Evolutionary conservation across 1,284 basidiomycete genomes (phyloP).

Genomic region (Fomitopsis pinicola): DNA sequence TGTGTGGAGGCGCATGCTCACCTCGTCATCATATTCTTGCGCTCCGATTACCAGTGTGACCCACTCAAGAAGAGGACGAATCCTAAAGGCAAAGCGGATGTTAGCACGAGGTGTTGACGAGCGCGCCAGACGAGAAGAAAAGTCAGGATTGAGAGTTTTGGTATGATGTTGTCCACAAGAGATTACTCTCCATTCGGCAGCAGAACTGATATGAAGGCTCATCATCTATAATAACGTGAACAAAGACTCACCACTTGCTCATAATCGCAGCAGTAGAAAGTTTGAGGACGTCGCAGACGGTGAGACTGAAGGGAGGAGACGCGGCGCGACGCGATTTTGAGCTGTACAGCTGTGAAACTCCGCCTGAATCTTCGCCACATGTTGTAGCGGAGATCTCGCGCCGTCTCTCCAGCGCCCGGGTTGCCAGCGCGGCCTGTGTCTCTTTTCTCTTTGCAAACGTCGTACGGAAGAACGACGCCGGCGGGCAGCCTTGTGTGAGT

Average conservation of each 20-base stretch:
- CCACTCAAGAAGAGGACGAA: not conserved
- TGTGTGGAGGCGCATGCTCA: conserved; percentile 15
- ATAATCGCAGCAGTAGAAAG: not conserved
- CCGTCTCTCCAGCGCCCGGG: not conserved
- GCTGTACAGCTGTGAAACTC: conserved; percentile 29
- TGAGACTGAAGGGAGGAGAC: not conserved
- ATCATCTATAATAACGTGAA: conserved; percentile 32
- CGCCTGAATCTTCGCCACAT: conserved; percentile 8
- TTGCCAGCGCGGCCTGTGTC: not conserved
- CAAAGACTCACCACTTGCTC: not conserved
- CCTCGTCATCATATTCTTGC: conserved; percentile 6
- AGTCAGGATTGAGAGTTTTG: conserved; percentile 47
- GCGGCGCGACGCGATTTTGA: conserved; percentile 13
- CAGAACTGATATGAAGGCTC: conserved; percentile 64
- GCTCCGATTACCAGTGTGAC: no score
- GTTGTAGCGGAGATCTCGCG: not conserved
- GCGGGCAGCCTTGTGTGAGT: not conserved
- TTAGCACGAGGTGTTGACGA: not conserved
- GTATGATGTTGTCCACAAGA: conserved; percentile 67
- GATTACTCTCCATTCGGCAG: conserved; percentile 71
- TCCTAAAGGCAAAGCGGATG: conserved; percentile 5
- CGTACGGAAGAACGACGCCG: no score
- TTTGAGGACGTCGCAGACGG: not conserved
- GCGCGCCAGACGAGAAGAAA: conserved; percentile 8
- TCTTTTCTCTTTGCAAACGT: no score